Evolutionary conservation across 2,329 filamentous ascomycete species (phyloP).

Genomic region (Epichloe hybrida): DNA sequence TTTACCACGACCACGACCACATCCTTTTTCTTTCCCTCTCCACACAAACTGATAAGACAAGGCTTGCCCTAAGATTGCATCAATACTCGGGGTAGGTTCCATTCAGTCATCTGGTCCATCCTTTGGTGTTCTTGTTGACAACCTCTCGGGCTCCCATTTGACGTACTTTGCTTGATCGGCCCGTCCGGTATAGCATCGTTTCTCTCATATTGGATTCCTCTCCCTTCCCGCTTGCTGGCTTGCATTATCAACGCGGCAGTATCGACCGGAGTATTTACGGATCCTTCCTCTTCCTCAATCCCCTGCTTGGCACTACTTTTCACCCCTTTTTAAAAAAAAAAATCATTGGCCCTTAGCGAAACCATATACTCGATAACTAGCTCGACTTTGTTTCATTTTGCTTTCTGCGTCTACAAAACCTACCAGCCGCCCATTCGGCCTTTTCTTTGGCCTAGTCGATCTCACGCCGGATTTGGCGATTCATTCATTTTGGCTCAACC

Average conservation of each 20-base stretch:
- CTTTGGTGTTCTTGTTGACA: not conserved
- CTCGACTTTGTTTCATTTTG: not conserved
- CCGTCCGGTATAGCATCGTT: too few species aligned
- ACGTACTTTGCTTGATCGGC: not conserved
- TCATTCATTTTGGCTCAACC: not conserved
- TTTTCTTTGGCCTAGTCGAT: not conserved
- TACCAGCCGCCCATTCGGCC: not conserved
- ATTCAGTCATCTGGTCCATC: not conserved
- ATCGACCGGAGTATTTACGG: too few species aligned
- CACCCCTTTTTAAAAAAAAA: not conserved
- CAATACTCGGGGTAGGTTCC: not conserved
- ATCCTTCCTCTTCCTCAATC: too few species aligned
- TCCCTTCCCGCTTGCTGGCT: too few species aligned
- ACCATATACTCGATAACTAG: not conserved
- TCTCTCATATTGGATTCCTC: too few species aligned
- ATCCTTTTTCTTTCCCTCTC: too few species aligned
- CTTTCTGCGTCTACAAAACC: not conserved
- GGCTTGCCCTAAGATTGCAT: conserved; percentile 1
- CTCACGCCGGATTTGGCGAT: not conserved
- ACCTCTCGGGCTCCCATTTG: not conserved
- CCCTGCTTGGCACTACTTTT: too few species aligned
- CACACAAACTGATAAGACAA: not conserved
- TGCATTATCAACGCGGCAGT: not conserved
- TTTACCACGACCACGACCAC: too few species aligned
- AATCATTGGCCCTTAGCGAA: not conserved